Evolutionary conservation across 2,329 filamentous ascomycete genomes (phyloP).

Genomic region (Apiospora malaysiana): DNA sequence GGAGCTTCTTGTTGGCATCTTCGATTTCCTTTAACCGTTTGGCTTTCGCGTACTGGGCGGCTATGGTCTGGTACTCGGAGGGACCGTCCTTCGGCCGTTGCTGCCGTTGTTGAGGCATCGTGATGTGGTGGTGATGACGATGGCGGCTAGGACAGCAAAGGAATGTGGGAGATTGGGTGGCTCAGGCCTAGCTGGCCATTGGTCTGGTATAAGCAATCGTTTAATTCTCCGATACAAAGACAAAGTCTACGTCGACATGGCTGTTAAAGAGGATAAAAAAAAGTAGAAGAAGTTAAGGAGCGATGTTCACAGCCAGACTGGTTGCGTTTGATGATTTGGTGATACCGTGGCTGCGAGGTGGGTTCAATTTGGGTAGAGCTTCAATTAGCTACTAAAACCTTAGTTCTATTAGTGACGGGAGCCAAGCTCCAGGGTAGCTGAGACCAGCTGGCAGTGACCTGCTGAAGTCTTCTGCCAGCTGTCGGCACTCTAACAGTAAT

Average conservation of each 20-base stretch:
- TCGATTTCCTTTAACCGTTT: slow-evolving; percentile 55
- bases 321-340: slow-evolving; percentile 1
- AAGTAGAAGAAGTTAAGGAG: neutral
- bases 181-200: slow-evolving; percentile 22
- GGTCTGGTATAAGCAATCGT: neutral
- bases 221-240: neutral
- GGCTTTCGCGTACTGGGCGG: slow-evolving; percentile 59
- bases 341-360: slow-evolving; percentile 7
- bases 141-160: slow-evolving; percentile 7
- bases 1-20: slow-evolving; percentile 42
- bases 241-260: neutral
- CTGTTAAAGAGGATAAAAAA: neutral
- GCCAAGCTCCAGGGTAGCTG: neutral
- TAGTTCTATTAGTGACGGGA: neutral
- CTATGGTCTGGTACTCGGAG: slow-evolving; percentile 58
- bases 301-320: neutral
- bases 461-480: neutral
- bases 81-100: slow-evolving; percentile 34
- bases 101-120: slow-evolving; percentile 39
- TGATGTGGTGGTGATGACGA: slow-evolving; percentile 16
- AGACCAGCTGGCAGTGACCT: neutral
- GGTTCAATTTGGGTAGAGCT: slow-evolving; percentile 11
- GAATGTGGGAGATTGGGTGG: slow-evolving; percentile 23
- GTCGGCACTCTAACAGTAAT: neutral
- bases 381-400: slow-evolving; percentile 7